Percentiles rank a stretch among this genome's conserved stretches.
Conservation (phyloP, 768 basidiomycete genomes). For the Tricholoma terreum region DNA sequence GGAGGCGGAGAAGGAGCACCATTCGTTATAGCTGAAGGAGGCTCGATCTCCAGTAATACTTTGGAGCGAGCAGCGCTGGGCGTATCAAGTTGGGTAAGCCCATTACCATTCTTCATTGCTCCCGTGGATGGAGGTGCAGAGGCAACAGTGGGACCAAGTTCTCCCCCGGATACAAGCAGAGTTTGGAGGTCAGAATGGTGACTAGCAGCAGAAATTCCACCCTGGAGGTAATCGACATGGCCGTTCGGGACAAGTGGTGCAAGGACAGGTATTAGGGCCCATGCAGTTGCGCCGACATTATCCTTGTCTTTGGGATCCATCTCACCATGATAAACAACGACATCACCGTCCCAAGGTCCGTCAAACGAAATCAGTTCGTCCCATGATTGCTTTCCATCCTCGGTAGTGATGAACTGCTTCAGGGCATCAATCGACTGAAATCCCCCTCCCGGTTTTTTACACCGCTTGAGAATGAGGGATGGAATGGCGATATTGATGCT, state of each 20-base stretch:
- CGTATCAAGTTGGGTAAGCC: constrained; percentile 72
- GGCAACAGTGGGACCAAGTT: constrained; percentile 21
- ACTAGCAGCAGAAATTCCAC: constrained; percentile 64
- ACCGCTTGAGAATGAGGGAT: constrained; percentile 86
- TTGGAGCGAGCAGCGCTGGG: constrained; percentile 48
- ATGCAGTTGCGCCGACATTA: constrained; percentile 55
- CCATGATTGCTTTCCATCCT: constrained; percentile 70
- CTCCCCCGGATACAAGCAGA: constrained; percentile 46
- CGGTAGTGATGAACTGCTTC: constrained; percentile 80
- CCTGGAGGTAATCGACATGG: constrained; percentile 64
- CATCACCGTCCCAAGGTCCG: constrained; percentile 68
- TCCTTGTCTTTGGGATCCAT: constrained; percentile 66
- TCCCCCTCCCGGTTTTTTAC: constrained; percentile 64
- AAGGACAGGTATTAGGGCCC: constrained; percentile 68
- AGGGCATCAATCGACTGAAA: constrained; percentile 67
- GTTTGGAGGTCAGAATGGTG: constrained; percentile 54
- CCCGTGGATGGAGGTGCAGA: constrained; percentile 19
- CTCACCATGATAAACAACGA: constrained; percentile 75
- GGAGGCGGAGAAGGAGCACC: constrained; percentile 34
- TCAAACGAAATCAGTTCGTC: constrained; percentile 51
- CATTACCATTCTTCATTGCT: constrained; percentile 36
- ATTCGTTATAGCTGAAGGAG: constrained; percentile 32
- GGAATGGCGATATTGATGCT: constrained; percentile 88
- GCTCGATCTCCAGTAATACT: constrained; percentile 58
- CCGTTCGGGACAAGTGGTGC: constrained; percentile 54